A percentile compares a stretch with the other conserved stretches of the same genome.
phyloP scores from a whole-genome alignment of 805 yeast genomes.

The Wickerhamiella siamensis region DNA sequence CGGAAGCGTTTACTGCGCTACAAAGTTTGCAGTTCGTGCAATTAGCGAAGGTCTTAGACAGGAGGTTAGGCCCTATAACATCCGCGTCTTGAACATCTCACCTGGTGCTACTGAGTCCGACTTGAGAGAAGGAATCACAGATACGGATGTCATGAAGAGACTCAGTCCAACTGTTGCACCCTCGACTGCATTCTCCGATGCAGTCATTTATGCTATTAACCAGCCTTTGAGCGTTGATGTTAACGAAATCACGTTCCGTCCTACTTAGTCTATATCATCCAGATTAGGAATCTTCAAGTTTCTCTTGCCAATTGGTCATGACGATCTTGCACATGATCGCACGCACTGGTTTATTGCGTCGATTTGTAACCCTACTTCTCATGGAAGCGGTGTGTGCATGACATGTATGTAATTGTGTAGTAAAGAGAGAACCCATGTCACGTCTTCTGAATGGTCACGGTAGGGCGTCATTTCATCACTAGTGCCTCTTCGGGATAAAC shows the following conservation, averaged over 20 bases:
- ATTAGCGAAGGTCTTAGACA: conserved; percentile 48
- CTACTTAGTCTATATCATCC: neutral
- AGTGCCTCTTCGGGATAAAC: too few species aligned
- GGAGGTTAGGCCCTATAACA: conserved; percentile 52
- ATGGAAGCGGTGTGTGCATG: too few species aligned
- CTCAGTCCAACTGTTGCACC: neutral
- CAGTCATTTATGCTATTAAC: neutral
- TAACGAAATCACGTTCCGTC: conserved; percentile 2
- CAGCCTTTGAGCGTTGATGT: conserved; percentile 1
- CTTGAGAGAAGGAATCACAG: conserved; percentile 22
- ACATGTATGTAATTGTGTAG: too few species aligned
- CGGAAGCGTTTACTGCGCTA: conserved; percentile 52
- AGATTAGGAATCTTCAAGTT: too few species aligned
- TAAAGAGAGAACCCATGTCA: too few species aligned
- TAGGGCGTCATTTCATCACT: too few species aligned
- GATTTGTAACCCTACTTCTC: too few species aligned
- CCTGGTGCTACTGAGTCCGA: conserved; percentile 72
- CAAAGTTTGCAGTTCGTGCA: conserved; percentile 44
- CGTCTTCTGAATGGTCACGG: too few species aligned
- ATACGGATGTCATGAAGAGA: neutral
- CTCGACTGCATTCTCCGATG: neutral
- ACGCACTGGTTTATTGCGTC: too few species aligned
- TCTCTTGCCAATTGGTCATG: too few species aligned
- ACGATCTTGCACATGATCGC: too few species aligned
- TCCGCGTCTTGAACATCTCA: conserved; percentile 52